Conservation (phyloP, 108 stramenopile species). For the Fistulifera pelliculosa region DNA sequence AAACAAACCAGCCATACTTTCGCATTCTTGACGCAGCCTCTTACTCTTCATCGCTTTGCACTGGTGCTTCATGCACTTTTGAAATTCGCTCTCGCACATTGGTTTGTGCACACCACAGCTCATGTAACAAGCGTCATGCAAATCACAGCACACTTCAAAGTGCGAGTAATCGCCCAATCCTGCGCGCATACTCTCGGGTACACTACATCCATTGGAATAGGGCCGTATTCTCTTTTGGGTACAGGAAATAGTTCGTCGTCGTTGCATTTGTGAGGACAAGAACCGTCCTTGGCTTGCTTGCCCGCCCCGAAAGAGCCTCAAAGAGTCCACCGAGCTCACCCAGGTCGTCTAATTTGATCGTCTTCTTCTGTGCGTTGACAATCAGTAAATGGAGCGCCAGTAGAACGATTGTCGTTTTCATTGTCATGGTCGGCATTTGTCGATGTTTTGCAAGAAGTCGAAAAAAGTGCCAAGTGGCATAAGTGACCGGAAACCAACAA, state of each 20-base stretch:
- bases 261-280: conserved; percentile 9
- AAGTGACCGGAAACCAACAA: too few species aligned
- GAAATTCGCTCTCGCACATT: conserved; percentile 18
- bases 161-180: conserved; percentile 9
- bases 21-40: conserved; percentile 4
- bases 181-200: conserved; percentile 7
- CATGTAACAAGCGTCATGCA: conserved; percentile 20
- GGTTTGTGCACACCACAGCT: conserved; percentile 15
- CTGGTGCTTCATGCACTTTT: conserved; percentile 14
- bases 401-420: neutral
- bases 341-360: conserved; percentile 1
- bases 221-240: conserved; percentile 10
- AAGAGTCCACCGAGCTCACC: conserved; percentile 5
- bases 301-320: conserved; percentile 5
- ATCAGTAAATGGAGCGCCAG: neutral
- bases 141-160: conserved; percentile 16
- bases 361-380: neutral
- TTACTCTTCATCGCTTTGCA: conserved; percentile 4
- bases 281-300: conserved; percentile 6
- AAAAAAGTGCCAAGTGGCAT: too few species aligned
- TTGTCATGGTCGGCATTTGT: too few species aligned
- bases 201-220: conserved; percentile 14
- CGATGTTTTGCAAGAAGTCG: too few species aligned
- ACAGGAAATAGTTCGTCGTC: neutral
- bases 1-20: conserved; percentile 14